Base-by-base conservation (phyloP, 257 asterid genomes). In the Ehretia macrophylla region DNA sequence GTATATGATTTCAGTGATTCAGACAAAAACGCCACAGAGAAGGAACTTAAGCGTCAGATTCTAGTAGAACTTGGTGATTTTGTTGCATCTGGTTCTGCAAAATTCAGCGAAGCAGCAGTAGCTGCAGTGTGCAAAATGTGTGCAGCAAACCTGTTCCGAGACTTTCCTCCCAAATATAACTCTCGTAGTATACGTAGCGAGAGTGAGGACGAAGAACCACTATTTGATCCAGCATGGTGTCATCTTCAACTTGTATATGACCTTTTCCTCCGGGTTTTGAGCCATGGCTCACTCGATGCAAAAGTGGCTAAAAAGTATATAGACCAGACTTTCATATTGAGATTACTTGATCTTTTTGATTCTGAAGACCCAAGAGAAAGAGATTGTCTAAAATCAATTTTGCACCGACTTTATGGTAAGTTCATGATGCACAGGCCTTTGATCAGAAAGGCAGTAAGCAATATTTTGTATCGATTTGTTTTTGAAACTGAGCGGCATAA, bases 201-300 rank as follows among this genome's bases (percentile, higher is more conserved):
- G 56, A 56, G 68, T 13, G 82, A 77, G 63, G 83, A 73, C 46
- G 80, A 77, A 55, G 77, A 77, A 60, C 79, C 80, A 10, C 38
- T 68, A 46, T 77, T 77, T 57, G 83, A 77, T 67, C 83, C 83
- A 27, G 79, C 83, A 27, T 77, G 83, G 83, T 69, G 58, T 56
- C 83, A 77, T 71, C 68, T 77, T 58, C 83, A 77, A 55, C 83
- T 77, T 46, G 83, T 77, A 18, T 77, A 73, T 42, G 83, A 77
- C 37, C 53, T 73, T 9, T 51, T 77, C 53, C 83, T 73, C 47
- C 71, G 72, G 17, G 37, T 64, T 21, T 52, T 77, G 49, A 62
- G 62, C 49, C 77, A 70, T 27, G 58, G 67, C 46, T 66, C 63
- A 45, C 72, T 73, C 8, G 77, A 77, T 22, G 72, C 70, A 10